These are phyloP conservation scores for Phoma sp. DNA, from an alignment of 2,329 filamentous ascomycete species.

Conservation along the genomic window DNA sequence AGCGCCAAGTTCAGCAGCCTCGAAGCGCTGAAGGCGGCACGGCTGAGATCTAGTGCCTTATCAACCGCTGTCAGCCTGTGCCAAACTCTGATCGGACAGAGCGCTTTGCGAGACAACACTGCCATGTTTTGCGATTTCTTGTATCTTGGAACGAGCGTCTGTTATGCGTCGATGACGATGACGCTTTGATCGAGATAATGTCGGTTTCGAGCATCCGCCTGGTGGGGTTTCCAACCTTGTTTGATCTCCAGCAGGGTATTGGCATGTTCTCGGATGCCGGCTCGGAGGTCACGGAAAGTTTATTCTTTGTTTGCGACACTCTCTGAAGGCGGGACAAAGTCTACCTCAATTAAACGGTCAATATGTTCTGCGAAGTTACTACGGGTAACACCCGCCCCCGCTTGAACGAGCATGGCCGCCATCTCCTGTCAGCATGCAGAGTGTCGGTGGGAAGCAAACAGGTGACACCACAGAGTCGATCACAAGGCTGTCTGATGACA, in stretches of 20 bases:
- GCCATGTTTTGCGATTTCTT: constrained; percentile 10
- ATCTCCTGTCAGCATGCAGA: constrained; percentile 6
- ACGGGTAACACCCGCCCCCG: constrained; percentile 1
- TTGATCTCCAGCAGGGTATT: constrained; percentile 15
- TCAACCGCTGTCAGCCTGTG: constrained; percentile 15
- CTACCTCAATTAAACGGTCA: not conserved
- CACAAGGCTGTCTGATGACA: constrained; percentile 4
- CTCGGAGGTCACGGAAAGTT: constrained; percentile 1
- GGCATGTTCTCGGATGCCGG: constrained; percentile 14
- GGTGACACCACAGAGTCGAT: constrained; percentile 7
- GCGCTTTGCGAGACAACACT: constrained; percentile 9
- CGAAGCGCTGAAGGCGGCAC: constrained; percentile 34
- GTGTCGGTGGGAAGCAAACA: not conserved
- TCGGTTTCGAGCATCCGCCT: constrained; percentile 2
- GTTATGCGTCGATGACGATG: constrained; percentile 19
- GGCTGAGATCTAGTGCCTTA: constrained; percentile 15
- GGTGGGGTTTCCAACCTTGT: constrained; percentile 16
- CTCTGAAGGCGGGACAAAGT: not conserved
- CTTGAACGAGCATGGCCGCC: constrained; percentile 1
- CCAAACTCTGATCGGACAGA: constrained; percentile 10
- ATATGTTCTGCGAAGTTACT: not conserved
- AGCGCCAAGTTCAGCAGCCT: constrained; percentile 19
- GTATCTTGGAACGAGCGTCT: constrained; percentile 8
- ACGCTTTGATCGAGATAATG: constrained; percentile 14
- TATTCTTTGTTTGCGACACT: constrained; percentile 2